Evolutionary conservation across 139 green algal genomes (phyloP).

Genomic region (Eudorina sp.): DNA sequence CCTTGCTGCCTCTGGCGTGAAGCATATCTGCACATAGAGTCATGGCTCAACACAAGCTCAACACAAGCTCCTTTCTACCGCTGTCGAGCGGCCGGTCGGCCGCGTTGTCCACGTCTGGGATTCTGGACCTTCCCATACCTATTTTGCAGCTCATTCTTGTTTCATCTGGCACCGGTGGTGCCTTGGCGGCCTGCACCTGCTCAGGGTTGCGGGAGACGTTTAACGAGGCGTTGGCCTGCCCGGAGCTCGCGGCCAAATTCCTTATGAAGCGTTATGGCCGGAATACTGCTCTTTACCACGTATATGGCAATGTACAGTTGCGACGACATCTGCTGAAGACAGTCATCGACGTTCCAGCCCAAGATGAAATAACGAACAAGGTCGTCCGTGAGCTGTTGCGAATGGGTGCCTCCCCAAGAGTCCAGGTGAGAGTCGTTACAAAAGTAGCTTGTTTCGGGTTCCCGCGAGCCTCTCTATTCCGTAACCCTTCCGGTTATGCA

Average conservation of each 20-base stretch:
- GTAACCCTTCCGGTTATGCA: no score
- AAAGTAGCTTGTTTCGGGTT: neutral
- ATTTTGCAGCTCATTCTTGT: slow-evolving; percentile 7
- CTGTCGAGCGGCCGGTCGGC: neutral
- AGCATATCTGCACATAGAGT: no score
- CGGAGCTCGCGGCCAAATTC: slow-evolving; percentile 9
- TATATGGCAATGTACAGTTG: neutral
- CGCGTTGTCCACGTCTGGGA: neutral
- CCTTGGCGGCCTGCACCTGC: neutral
- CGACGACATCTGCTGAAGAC: neutral
- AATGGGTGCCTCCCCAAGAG: neutral
- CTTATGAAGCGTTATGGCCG: neutral
- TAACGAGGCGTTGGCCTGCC: neutral
- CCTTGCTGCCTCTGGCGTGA: no score
- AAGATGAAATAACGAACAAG: neutral
- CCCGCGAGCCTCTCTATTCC: no score
- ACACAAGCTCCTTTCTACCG: neutral
- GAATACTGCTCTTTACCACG: neutral
- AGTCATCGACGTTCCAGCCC: no score
- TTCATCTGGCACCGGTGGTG: neutral
- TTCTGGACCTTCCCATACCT: slow-evolving; percentile 5
- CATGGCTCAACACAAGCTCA: neutral
- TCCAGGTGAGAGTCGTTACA: slow-evolving; percentile 12
- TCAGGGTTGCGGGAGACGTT: neutral
- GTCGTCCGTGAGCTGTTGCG: neutral